A percentile compares a stretch with the other conserved stretches of the same genome.
Evolutionary conservation across 441 rosid species (phyloP).

Genomic region (Mallotus repandus): DNA sequence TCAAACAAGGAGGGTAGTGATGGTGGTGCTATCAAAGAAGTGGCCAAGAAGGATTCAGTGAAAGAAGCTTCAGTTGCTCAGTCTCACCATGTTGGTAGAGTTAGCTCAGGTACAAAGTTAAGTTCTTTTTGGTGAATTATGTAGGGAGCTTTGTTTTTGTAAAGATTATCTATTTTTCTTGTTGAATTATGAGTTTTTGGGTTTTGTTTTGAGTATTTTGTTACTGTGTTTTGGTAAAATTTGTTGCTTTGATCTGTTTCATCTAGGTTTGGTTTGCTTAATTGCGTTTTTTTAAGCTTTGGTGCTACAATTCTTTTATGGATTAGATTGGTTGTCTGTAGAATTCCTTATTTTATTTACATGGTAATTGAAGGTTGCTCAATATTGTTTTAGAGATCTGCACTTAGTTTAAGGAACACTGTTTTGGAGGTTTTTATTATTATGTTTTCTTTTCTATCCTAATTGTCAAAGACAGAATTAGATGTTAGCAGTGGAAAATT

Average conservation of each 20-base stretch:
- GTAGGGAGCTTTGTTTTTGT: too few relatives aligned
- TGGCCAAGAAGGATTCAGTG: conserved; percentile 62
- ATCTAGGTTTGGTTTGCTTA: conserved; percentile 12
- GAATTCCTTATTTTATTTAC: conserved; percentile 18
- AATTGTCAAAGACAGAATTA: conserved; percentile 10
- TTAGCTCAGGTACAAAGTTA: conserved; percentile 57
- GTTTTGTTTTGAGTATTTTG: conserved; percentile 27
- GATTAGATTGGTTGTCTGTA: conserved; percentile 24
- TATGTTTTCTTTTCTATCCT: conserved; percentile 13
- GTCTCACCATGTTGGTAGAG: conserved; percentile 59
- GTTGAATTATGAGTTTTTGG: conserved; percentile 37
- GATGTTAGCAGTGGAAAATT: background rate
- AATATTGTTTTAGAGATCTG: conserved; percentile 37
- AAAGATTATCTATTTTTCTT: background rate
- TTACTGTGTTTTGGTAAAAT: conserved; percentile 24
- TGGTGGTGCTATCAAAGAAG: conserved; percentile 54
- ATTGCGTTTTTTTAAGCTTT: conserved; percentile 16
- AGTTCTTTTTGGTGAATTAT: background rate
- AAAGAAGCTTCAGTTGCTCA: conserved; percentile 75
- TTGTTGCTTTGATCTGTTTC: conserved; percentile 43
- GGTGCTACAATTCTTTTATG: conserved; percentile 12
- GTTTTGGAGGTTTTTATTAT: conserved; percentile 20
- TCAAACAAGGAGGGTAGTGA: conserved; percentile 58
- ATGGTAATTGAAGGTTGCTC: conserved; percentile 16
- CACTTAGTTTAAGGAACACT: conserved; percentile 23